A percentile compares a stretch with the other conserved stretches of the same genome.
Conservation (phyloP, 805 yeast species). For the Spencermartinsiella europaea region DNA sequence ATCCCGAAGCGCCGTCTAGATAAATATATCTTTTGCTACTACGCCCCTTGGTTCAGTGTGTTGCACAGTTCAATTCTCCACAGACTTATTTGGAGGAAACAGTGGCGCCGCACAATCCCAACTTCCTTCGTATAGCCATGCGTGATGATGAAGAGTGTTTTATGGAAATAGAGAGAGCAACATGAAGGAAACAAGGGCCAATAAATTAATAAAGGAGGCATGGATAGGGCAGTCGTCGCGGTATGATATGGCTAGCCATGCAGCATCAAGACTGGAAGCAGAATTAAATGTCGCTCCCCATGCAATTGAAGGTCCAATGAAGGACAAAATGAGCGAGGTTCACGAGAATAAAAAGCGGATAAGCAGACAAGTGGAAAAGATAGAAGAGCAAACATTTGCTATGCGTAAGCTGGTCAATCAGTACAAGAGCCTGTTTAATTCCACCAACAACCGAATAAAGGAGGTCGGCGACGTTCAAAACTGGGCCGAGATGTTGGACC, state of each 20-base stretch:
- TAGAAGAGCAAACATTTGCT: slow-evolving; percentile 5
- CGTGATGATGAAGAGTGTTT: no score
- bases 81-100: no score
- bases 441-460: slow-evolving; percentile 17
- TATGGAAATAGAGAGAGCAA: no score
- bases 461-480: slow-evolving; percentile 43
- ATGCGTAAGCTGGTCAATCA: slow-evolving; percentile 9
- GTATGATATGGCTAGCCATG: slow-evolving; percentile 16
- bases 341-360: slow-evolving; percentile 19
- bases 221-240: slow-evolving; percentile 23
- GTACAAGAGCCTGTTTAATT: slow-evolving; percentile 9
- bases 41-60: no score
- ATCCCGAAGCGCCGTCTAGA: no score
- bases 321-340: slow-evolving; percentile 23
- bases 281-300: slow-evolving; percentile 15
- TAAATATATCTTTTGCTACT: no score
- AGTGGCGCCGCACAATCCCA: no score
- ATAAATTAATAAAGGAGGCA: slow-evolving; percentile 19
- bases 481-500: slow-evolving; percentile 65
- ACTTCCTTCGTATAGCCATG: no score
- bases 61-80: no score
- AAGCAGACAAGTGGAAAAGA: slow-evolving; percentile 14
- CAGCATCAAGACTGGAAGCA: slow-evolving; percentile 10
- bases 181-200: slow-evolving; percentile 20
- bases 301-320: slow-evolving; percentile 22